Evolutionary conservation across 371 early-diverging fungal genomes (phyloP).

Genomic region (Rhizopus sp.): DNA sequence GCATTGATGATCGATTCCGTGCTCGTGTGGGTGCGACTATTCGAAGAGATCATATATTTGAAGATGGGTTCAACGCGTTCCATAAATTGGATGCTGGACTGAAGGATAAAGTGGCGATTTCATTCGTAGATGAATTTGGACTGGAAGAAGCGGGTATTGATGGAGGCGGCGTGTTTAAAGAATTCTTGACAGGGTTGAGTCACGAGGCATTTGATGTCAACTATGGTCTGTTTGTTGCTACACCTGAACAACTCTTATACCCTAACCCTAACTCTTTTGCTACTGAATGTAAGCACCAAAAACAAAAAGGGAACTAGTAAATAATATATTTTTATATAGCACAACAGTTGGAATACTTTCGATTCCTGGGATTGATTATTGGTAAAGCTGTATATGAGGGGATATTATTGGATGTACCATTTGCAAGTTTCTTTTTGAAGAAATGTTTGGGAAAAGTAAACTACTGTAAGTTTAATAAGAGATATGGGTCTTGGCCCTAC

Average conservation of each 20-base stretch:
- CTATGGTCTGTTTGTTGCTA: slow-evolving; percentile 77
- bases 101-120: slow-evolving; percentile 79
- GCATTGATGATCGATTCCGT: slow-evolving; percentile 26
- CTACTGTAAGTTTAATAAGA: slow-evolving; percentile 51
- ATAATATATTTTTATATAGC: slow-evolving; percentile 24
- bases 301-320: neutral
- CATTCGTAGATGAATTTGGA: slow-evolving; percentile 86
- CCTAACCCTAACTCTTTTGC: slow-evolving; percentile 75
- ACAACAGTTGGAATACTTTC: slow-evolving; percentile 68
- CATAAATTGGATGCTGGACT: slow-evolving; percentile 61
- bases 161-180: slow-evolving; percentile 85
- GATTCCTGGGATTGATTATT: slow-evolving; percentile 89
- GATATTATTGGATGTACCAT: slow-evolving; percentile 87
- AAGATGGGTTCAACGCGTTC: slow-evolving; percentile 82
- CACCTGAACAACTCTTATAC: slow-evolving; percentile 76
- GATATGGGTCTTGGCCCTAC: neutral
- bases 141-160: slow-evolving; percentile 92
- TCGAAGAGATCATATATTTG: slow-evolving; percentile 79
- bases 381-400: slow-evolving; percentile 96
- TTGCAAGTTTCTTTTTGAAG: slow-evolving; percentile 91
- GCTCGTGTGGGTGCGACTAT: slow-evolving; percentile 53
- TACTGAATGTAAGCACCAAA: slow-evolving; percentile 42
- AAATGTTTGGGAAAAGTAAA: slow-evolving; percentile 81
- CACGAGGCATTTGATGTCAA: slow-evolving; percentile 83
- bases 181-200: slow-evolving; percentile 79